A percentile compares a stretch with the other conserved stretches of the same genome.
Conservation (phyloP, 1,284 basidiomycete species). For the Rhodotorula sp. region DNA sequence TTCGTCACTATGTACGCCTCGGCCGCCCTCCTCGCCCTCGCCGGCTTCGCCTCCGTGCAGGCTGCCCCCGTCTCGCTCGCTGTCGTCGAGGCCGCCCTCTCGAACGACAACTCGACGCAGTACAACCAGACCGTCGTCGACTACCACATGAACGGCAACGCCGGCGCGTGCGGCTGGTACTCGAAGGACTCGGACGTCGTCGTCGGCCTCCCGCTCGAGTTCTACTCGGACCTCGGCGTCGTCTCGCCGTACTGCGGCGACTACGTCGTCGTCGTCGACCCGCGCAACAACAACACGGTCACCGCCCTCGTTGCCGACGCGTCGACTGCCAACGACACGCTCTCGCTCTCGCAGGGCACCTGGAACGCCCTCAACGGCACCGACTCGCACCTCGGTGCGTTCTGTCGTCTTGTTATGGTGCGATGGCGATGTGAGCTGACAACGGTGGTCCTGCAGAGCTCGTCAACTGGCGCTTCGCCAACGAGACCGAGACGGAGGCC, state of each 20-base stretch:
- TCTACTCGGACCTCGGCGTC: conserved; percentile 33
- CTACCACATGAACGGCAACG: conserved; percentile 29
- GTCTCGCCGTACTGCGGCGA: conserved; percentile 42
- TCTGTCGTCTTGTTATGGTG: neutral
- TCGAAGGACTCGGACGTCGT: conserved; percentile 31
- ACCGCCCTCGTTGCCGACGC: conserved; percentile 40
- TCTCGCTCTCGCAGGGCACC: conserved; percentile 38
- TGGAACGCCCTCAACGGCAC: conserved; percentile 38
- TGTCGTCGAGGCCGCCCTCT: conserved; percentile 20
- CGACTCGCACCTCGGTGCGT: conserved; percentile 27
- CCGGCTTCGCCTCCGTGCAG: conserved; percentile 10
- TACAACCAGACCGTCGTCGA: neutral
- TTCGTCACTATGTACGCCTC: conserved; percentile 12
- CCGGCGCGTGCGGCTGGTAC: conserved; percentile 39
- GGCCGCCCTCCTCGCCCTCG: conserved; percentile 22
- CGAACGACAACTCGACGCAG: conserved; percentile 13
- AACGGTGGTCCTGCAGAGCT: conserved; percentile 12
- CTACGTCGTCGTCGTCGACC: conserved; percentile 35
- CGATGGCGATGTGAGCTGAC: neutral
- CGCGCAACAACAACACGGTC: conserved; percentile 24
- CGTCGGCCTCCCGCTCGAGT: conserved; percentile 41
- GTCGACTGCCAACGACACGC: conserved; percentile 29
- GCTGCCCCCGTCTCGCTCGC: conserved; percentile 1
- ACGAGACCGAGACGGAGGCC: conserved; percentile 37
- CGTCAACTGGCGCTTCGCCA: conserved; percentile 42